Evolutionary conservation across 2,329 filamentous ascomycete genomes (phyloP), one percentile per base, ranked within the genome.

Genomic region (Didymella keratinophila): DNA sequence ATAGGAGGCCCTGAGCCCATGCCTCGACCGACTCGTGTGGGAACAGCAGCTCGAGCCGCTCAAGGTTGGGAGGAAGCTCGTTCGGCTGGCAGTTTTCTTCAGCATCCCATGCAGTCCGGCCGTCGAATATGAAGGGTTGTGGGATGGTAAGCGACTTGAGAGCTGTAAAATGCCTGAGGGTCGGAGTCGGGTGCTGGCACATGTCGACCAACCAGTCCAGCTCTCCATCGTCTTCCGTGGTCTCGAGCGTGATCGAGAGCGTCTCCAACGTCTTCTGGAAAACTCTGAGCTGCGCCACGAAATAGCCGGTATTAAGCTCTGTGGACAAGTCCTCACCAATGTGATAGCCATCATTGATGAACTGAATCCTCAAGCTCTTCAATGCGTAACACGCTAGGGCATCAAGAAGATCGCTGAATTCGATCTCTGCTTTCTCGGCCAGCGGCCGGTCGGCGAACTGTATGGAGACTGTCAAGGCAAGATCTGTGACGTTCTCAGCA

Each of bases 311-410:
- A 21, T 62, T 48, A 18, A 68, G 54, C 12, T 58, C 44, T 1
- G 64, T 63, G 12, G 48, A 52, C 18, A 58, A 34, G 9, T 61
- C 60, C 20, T 66, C 59, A n/a, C 51, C 44, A 16, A 64, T 45
- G 18, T 63, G 61, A 28, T 67, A 65, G 7, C 57, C 60, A 16
- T 69, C 64, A 32, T 68, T 64, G 27, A 62, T 59, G 39, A 70
- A 50, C 2, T 53, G 39, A 5, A 71, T 52, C 12, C 56, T 61
- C 14, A 71, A 63, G 21, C 43, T 59, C 4, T n/a, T 57, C 20
- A 71, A 45, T 2, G 25, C 25, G 8, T 36, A 42, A 44, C 63
- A 71, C 18, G 52, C 63, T 32, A 71, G 48, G 3, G 69, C 67
- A 30, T 67, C 63, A 18, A 71, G 58, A 2, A 71, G 48, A 30